Evolutionary conservation across 2,329 filamentous ascomycete genomes (phyloP).

Genomic region (Apiospora phragmitis): DNA sequence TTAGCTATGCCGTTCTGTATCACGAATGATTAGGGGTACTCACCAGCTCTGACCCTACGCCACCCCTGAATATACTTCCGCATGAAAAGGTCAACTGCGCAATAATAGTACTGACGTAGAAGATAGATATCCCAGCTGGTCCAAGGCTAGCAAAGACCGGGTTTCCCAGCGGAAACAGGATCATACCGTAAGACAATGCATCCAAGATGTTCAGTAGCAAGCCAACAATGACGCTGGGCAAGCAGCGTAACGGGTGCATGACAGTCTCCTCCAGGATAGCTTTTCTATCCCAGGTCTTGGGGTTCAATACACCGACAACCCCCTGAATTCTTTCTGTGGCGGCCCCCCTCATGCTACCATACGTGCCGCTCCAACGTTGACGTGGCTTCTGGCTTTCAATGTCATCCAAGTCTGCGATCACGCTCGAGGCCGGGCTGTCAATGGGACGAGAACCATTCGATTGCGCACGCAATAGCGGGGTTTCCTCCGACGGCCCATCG

Average conservation of each 20-base stretch:
- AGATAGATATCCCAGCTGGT: slow-evolving; percentile 94
- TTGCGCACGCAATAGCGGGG: slow-evolving; percentile 45
- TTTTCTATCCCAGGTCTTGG: slow-evolving; percentile 71
- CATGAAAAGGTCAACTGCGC: slow-evolving; percentile 87
- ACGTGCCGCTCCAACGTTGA: slow-evolving; percentile 18
- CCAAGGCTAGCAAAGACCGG: slow-evolving; percentile 84
- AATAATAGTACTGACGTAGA: slow-evolving; percentile 96
- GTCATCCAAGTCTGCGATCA: slow-evolving; percentile 37
- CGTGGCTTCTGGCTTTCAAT: slow-evolving; percentile 52
- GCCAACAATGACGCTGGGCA: slow-evolving; percentile 87
- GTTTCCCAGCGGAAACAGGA: slow-evolving; percentile 88
- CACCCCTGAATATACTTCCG: slow-evolving; percentile 86
- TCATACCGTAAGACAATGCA: slow-evolving; percentile 94
- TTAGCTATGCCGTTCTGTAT: slow-evolving; percentile 16
- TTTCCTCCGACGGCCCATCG: slow-evolving; percentile 37
- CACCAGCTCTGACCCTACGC: slow-evolving; percentile 90
- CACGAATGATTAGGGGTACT: slow-evolving; percentile 24
- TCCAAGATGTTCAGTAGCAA: slow-evolving; percentile 90
- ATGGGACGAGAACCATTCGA: slow-evolving; percentile 31
- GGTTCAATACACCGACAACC: slow-evolving; percentile 47
- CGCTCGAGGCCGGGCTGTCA: slow-evolving; percentile 24
- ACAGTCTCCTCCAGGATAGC: slow-evolving; percentile 65
- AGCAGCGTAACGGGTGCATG: slow-evolving; percentile 65
- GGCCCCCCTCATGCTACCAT: slow-evolving; percentile 27
- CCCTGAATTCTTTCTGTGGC: slow-evolving; percentile 22